These are phyloP conservation scores for Cystoisospora suis DNA, from an alignment of 169 alveolate genomes.

Conservation along the genomic window DNA sequence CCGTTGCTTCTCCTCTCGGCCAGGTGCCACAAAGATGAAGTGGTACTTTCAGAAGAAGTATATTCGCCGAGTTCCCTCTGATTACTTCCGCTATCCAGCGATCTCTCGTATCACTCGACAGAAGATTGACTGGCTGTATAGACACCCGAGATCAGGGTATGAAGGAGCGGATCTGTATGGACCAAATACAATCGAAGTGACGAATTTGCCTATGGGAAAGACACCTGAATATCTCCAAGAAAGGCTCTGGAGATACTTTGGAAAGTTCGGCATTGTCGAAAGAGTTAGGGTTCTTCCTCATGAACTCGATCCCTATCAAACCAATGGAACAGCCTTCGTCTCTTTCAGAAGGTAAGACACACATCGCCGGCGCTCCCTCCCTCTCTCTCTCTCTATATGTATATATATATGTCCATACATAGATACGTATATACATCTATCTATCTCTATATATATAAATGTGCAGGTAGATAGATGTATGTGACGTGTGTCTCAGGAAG, in stretches of 20 bases:
- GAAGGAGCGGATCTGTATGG: background rate
- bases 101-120: background rate
- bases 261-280: slow-evolving; percentile 83
- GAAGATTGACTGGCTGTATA: slow-evolving; percentile 72
- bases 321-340: slow-evolving; percentile 82
- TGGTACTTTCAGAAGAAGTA: slow-evolving; percentile 17
- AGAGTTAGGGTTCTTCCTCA: slow-evolving; percentile 82
- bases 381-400: background rate
- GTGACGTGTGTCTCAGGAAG: too few relatives aligned
- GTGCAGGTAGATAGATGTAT: background rate
- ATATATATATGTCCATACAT: background rate
- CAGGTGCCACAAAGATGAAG: slow-evolving; percentile 48
- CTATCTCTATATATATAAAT: background rate
- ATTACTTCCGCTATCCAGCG: background rate
- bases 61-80: slow-evolving; percentile 7
- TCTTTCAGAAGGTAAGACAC: slow-evolving; percentile 72
- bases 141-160: slow-evolving; percentile 71
- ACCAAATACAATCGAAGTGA: slow-evolving; percentile 72
- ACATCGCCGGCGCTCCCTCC: too few relatives aligned
- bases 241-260: slow-evolving; percentile 80
- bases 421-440: background rate
- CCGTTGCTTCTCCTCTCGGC: slow-evolving; percentile 6
- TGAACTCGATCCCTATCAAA: slow-evolving; percentile 87
- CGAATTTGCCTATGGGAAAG: slow-evolving; percentile 81
- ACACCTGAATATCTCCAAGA: slow-evolving; percentile 91